Conservation (phyloP, 192 early-diverging fungal genomes). For the Linnemannia hyalina region DNA sequence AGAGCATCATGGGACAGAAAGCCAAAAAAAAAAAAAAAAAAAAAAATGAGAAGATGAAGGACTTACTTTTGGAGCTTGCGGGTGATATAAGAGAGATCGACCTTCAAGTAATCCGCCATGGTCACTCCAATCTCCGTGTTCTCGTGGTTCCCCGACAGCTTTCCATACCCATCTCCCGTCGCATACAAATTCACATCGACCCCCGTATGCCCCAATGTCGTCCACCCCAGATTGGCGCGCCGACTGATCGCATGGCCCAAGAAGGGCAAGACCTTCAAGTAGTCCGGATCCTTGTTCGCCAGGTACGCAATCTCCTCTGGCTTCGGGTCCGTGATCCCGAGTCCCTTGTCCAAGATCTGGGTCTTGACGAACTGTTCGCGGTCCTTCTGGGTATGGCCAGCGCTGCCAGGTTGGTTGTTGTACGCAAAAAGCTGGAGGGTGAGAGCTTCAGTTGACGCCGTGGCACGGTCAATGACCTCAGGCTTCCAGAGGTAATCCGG, state of each 20-base stretch:
- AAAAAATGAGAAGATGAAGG: neutral
- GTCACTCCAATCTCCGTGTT: constrained; percentile 76
- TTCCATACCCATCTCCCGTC: constrained; percentile 21
- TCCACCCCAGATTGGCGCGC: constrained; percentile 62
- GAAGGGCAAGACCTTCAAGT: constrained; percentile 17
- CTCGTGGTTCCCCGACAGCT: constrained; percentile 71
- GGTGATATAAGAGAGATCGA: constrained; percentile 67
- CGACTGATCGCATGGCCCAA: constrained; percentile 18
- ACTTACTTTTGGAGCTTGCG: constrained; percentile 53
- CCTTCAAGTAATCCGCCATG: constrained; percentile 64
- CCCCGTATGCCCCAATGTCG: constrained; percentile 93
- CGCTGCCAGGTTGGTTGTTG: neutral
- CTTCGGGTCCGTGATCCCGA: constrained; percentile 80
- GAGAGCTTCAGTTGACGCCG: constrained; percentile 74
- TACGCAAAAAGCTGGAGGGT: constrained; percentile 56
- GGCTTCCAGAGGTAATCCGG: constrained; percentile 93
- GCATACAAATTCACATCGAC: constrained; percentile 91
- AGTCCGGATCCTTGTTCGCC: constrained; percentile 12
- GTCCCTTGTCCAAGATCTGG: constrained; percentile 70
- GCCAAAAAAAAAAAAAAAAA: neutral
- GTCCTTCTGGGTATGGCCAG: neutral
- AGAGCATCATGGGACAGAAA: neutral
- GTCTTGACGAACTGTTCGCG: constrained; percentile 60
- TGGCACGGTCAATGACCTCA: constrained; percentile 73
- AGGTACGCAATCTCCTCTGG: constrained; percentile 70